A percentile compares a stretch with the other conserved stretches of the same genome.
phyloP scores from a whole-genome alignment of 495 filamentous ascomycete species.

The Amorphotheca resinae region DNA sequence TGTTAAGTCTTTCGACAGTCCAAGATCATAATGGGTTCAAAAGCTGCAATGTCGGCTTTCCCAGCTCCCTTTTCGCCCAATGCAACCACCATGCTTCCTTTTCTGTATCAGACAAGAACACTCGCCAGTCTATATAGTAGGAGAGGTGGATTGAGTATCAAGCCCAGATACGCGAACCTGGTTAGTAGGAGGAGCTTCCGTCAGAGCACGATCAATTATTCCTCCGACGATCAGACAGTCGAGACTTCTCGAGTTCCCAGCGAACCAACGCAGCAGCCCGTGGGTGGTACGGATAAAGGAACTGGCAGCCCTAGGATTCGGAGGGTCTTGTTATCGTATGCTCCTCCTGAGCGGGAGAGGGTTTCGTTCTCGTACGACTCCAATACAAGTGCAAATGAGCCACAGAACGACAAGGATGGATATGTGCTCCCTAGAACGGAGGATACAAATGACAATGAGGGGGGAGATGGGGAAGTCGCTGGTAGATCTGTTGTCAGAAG shows the following conservation, averaged over 20 bases:
- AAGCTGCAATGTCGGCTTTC: neutral
- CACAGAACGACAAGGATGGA: neutral
- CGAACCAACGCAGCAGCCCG: neutral
- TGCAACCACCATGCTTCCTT: slow-evolving; percentile 28
- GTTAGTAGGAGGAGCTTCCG: neutral
- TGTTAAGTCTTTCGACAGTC: too few relatives aligned
- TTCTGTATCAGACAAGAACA: slow-evolving; percentile 62
- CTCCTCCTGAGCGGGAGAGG: too few relatives aligned
- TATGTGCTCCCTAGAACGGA: neutral
- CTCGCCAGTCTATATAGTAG: slow-evolving; percentile 27
- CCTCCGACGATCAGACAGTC: neutral
- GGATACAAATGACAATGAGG: neutral
- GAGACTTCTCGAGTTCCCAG: neutral
- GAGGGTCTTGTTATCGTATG: neutral
- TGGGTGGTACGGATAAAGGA: neutral
- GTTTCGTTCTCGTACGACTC: too few relatives aligned
- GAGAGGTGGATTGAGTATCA: slow-evolving; percentile 5
- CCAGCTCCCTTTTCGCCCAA: neutral
- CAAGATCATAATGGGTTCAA: too few relatives aligned
- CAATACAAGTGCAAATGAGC: neutral
- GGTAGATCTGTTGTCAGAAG: too few relatives aligned
- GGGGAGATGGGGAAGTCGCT: too few relatives aligned
- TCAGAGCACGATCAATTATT: slow-evolving; percentile 1
- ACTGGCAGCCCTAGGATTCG: neutral
- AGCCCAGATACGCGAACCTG: neutral